Percentiles rank a stretch among this genome's conserved stretches.
Evolutionary conservation across 768 basidiomycete species (phyloP).

Genomic region (Mycena pura): DNA sequence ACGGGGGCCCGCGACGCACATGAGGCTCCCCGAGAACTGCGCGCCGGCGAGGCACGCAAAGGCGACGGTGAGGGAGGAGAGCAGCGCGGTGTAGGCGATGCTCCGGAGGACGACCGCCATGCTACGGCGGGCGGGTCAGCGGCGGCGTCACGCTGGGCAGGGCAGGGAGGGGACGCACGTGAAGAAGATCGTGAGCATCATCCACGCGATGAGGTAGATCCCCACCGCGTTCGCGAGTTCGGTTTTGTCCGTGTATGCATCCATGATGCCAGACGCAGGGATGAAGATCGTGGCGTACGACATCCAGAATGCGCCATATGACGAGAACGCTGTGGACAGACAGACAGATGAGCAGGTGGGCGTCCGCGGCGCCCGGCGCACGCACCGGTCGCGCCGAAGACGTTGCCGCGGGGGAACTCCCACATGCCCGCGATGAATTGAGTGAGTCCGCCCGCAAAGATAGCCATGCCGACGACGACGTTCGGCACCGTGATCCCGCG

Average conservation of each 20-base stretch:
- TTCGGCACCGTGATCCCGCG: conserved; percentile 60
- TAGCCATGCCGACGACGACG: conserved; percentile 77
- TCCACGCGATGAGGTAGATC: conserved; percentile 73
- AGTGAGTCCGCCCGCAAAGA: conserved; percentile 76
- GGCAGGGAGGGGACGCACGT: conserved; percentile 54
- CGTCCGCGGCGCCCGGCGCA: not conserved
- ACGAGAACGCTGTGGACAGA: conserved; percentile 61
- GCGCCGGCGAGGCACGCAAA: conserved; percentile 52
- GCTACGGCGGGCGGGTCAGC: too few relatives aligned
- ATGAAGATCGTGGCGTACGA: conserved; percentile 74
- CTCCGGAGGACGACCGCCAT: conserved; percentile 47
- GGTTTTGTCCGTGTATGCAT: conserved; percentile 49
- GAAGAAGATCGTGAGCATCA: conserved; percentile 67
- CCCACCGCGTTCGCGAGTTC: conserved; percentile 66
- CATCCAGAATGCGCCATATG: conserved; percentile 83
- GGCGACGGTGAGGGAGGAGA: conserved; percentile 45
- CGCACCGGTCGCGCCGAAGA: conserved; percentile 71
- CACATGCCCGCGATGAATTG: conserved; percentile 87
- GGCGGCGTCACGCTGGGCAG: too few relatives aligned
- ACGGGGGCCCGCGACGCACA: conserved; percentile 31
- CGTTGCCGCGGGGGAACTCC: conserved; percentile 68
- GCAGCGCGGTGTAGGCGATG: conserved; percentile 46
- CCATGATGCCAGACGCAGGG: conserved; percentile 63
- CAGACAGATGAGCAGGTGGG: not conserved
- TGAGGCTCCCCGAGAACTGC: conserved; percentile 36